phyloP scores from a whole-genome alignment of 1,284 basidiomycete species.

The Mycena citricolor region DNA sequence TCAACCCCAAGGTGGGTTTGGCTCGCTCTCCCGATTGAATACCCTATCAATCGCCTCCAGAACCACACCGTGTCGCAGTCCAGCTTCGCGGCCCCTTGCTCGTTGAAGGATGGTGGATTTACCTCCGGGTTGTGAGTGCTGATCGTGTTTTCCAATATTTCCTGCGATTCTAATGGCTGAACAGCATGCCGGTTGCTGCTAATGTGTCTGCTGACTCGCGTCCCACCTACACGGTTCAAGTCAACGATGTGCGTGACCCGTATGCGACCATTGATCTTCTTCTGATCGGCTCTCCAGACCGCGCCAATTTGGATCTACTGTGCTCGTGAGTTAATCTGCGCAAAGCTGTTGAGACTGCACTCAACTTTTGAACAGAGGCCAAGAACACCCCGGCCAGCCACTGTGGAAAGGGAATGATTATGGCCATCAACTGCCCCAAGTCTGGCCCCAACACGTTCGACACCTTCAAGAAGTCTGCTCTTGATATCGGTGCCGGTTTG shows the following conservation, averaged over 20 bases:
- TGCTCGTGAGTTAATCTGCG: too few relatives aligned
- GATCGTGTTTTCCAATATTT: constrained; percentile 2
- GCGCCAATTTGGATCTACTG: constrained; percentile 44
- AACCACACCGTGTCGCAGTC: constrained; percentile 47
- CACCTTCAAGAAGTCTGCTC: constrained; percentile 44
- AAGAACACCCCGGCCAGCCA: too few relatives aligned
- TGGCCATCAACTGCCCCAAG: constrained; percentile 49
- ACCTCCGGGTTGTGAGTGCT: constrained; percentile 50
- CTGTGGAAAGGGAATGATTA: constrained; percentile 52
- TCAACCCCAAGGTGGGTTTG: constrained; percentile 48
- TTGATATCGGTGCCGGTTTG: constrained; percentile 35
- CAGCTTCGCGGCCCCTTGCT: constrained; percentile 43
- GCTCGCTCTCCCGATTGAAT: constrained; percentile 52
- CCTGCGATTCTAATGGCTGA: constrained; percentile 1
- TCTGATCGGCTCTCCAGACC: constrained; percentile 18
- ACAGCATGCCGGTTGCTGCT: constrained; percentile 36
- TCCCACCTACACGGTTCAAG: constrained; percentile 30
- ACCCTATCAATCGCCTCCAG: too few relatives aligned
- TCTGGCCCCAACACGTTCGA: constrained; percentile 44
- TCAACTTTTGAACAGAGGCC: too few relatives aligned
- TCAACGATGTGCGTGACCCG: constrained; percentile 26
- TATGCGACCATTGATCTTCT: constrained; percentile 18
- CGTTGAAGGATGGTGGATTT: constrained; percentile 31
- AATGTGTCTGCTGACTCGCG: constrained; percentile 26
- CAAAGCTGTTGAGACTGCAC: too few relatives aligned